Base-by-base conservation (phyloP, 176 grass and related monocot genomes). In the Calamus simplicifolius region DNA sequence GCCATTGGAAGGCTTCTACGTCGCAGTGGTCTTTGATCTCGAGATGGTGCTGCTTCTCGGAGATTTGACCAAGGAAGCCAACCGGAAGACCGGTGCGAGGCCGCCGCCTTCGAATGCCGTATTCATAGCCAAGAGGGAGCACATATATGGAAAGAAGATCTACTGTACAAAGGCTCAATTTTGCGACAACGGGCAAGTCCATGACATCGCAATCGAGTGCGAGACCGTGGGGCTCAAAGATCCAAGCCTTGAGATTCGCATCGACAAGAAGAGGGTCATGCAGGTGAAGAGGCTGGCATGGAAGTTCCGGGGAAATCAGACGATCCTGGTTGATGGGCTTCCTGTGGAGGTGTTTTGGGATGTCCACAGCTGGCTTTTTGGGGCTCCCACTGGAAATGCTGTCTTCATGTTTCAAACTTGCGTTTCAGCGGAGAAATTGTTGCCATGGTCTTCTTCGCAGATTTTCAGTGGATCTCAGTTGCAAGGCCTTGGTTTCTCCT, bases 251-350 rank as follows among this genome's bases (percentile, higher is more conserved):
- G 83, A 86, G 52, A 86, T 86, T 72, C 76, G 69, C 59, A 74
- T 86, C 4, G 74, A 72, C 51, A 81, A 74, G 70, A 87, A 87
- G 61, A 73, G 62, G 69, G 79, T 81, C 5, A 48, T 87, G 61
- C 84, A 82, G 61, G 70, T 78, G 48, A 81, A 78, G 70, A 54
- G 48, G 52, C 70, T 87, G 18, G n/a, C 38, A 13, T 87, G 83
- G 83, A 86, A 81, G 28, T 86, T 86, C 74, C 77, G 83, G 72
- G 83, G 83, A 50, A 86, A 81, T 48, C 78, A 86, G 64, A 74
- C 65, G 1, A 49, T 81, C 19, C 64, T 66, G 59, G 78, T 86
- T 13, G 69, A 86, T 48, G 78, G 83, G 12, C 31, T 81, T 7
- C 78, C 83, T 4, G 83, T 86, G 8, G 83, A 81, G 59, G 77